Conservation (phyloP, 2,329 filamentous ascomycete species). For the Orbilia quercus region DNA sequence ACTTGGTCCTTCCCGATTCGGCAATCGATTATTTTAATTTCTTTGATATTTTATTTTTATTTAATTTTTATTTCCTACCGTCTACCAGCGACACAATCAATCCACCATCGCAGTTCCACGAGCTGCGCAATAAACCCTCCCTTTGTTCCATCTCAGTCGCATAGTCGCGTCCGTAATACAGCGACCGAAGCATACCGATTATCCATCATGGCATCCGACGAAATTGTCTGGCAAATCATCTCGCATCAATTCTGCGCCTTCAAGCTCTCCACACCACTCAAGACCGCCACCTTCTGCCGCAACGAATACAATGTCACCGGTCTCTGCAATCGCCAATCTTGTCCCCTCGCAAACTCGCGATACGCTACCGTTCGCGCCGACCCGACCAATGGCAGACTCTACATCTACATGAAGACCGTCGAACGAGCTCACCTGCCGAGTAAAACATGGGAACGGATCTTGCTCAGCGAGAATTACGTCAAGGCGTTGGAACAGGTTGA, state of each 20-base stretch:
- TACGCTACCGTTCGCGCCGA: slow-evolving; percentile 90
- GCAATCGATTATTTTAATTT: slow-evolving; percentile 15
- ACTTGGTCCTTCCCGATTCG: slow-evolving; percentile 22
- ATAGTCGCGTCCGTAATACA: neutral
- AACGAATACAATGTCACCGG: slow-evolving; percentile 91
- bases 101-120: neutral
- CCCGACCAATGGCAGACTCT: slow-evolving; percentile 76
- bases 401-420: slow-evolving; percentile 96
- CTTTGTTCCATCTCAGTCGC: neutral
- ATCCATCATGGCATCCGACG: slow-evolving; percentile 82
- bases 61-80: neutral
- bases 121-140: neutral
- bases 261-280: slow-evolving; percentile 70
- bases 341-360: slow-evolving; percentile 87
- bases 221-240: slow-evolving; percentile 97
- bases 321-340: slow-evolving; percentile 86
- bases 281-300: slow-evolving; percentile 84
- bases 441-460: slow-evolving; percentile 94
- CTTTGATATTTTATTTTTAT: slow-evolving; percentile 15
- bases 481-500: slow-evolving; percentile 90
- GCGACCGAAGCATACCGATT: slow-evolving; percentile 25
- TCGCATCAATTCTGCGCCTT: slow-evolving; percentile 95
- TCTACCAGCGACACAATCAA: slow-evolving; percentile 17
- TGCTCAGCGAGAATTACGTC: slow-evolving; percentile 88
- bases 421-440: slow-evolving; percentile 88